A percentile compares a stretch with the other conserved stretches of the same genome.
Evolutionary conservation across 805 yeast genomes (phyloP).

Genomic region (Ogataea chonburiensis): DNA sequence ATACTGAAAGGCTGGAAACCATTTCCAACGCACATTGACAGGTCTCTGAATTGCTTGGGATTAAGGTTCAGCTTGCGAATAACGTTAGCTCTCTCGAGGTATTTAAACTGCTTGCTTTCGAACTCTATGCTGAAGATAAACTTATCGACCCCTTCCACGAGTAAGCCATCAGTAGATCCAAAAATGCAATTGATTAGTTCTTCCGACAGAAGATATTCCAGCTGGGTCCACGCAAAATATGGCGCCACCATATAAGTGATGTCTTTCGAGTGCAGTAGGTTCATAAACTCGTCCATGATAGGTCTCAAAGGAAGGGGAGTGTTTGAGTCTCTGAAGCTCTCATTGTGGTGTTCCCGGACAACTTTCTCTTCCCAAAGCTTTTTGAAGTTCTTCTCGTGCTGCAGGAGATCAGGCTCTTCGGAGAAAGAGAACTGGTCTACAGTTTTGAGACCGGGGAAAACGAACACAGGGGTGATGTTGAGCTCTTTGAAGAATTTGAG

Average conservation of each 20-base stretch:
- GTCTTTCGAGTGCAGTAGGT: slow-evolving; percentile 51
- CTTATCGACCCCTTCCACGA: slow-evolving; percentile 59
- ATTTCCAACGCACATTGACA: slow-evolving; percentile 77
- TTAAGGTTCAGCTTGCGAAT: slow-evolving; percentile 58
- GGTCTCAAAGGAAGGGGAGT: slow-evolving; percentile 51
- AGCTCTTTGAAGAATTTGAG: slow-evolving; percentile 56
- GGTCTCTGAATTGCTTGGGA: slow-evolving; percentile 71
- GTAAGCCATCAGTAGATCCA: slow-evolving; percentile 79
- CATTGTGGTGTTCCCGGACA: slow-evolving; percentile 33
- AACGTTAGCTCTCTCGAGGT: slow-evolving; percentile 56
- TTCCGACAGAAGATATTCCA: slow-evolving; percentile 63
- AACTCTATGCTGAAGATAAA: slow-evolving; percentile 73
- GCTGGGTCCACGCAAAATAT: slow-evolving; percentile 74
- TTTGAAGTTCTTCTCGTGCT: slow-evolving; percentile 43
- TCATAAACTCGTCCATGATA: slow-evolving; percentile 54
- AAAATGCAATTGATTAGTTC: slow-evolving; percentile 68
- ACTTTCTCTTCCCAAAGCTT: slow-evolving; percentile 45
- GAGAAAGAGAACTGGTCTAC: slow-evolving; percentile 30
- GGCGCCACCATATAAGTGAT: slow-evolving; percentile 80
- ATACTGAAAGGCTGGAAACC: slow-evolving; percentile 67
- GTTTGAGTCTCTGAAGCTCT: slow-evolving; percentile 52
- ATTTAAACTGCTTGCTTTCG: slow-evolving; percentile 62
- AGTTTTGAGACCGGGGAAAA: slow-evolving; percentile 66
- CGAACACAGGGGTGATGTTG: slow-evolving; percentile 75
- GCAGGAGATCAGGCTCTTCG: slow-evolving; percentile 28